These are phyloP conservation scores for Erythrobasidium hasegawianum DNA, from an alignment of 1,284 basidiomycete species.

Conservation along the genomic window DNA sequence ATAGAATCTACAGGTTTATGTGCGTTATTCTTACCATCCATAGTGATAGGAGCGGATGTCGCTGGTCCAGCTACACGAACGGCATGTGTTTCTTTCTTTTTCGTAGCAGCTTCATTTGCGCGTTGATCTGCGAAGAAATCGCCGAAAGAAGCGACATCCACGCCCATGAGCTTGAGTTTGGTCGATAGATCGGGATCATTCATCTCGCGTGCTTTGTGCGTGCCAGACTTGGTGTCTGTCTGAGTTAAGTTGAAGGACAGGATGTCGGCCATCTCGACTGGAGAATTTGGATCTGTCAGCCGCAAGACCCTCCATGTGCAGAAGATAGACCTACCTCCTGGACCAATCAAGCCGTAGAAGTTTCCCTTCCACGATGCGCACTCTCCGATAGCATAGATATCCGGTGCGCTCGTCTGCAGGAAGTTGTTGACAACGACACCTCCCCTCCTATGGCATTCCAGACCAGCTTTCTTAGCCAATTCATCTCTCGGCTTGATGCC, in stretches of 20 bases:
- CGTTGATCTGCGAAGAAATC: constrained; percentile 68
- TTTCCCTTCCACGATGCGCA: constrained; percentile 67
- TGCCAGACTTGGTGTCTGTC: constrained; percentile 52
- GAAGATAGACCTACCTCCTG: constrained; percentile 53
- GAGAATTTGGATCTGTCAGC: neutral
- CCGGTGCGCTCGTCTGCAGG: constrained; percentile 58
- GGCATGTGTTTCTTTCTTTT: neutral
- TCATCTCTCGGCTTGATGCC: constrained; percentile 70
- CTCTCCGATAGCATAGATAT: constrained; percentile 71
- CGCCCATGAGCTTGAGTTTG: constrained; percentile 67
- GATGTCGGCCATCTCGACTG: constrained; percentile 69
- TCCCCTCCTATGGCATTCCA: constrained; percentile 55
- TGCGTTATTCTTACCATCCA: neutral
- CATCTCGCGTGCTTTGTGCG: constrained; percentile 58
- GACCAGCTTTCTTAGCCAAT: constrained; percentile 57
- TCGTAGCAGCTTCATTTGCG: constrained; percentile 26
- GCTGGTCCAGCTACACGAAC: neutral
- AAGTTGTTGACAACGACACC: constrained; percentile 62
- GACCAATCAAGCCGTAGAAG: constrained; percentile 67
- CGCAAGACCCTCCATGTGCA: neutral
- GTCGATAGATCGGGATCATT: constrained; percentile 62
- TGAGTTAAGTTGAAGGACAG: constrained; percentile 68
- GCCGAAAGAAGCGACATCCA: constrained; percentile 70
- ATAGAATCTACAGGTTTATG: neutral
- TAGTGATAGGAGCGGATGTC: too few relatives aligned